These are phyloP conservation scores for Tolypocladium pustulatum DNA, from an alignment of 2,329 filamentous ascomycete genomes.

Conservation along the genomic window DNA sequence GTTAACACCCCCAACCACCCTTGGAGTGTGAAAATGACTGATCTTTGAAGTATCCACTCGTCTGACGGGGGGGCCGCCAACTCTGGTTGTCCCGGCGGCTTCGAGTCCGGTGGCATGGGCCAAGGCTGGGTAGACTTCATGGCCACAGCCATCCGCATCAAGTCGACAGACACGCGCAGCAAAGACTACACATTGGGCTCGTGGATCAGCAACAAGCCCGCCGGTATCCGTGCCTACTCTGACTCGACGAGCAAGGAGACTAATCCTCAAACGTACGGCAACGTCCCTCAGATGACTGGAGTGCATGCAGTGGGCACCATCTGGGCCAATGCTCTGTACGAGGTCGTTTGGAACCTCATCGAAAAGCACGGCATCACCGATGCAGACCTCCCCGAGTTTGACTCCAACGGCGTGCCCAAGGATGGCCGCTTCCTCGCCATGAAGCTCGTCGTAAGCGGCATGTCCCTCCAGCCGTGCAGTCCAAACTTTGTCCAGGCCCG, in stretches of 20 bases:
- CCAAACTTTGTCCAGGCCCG: slow-evolving; percentile 42
- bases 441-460: slow-evolving; percentile 41
- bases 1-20: too few species aligned
- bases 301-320: slow-evolving; percentile 40
- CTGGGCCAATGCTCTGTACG: slow-evolving; percentile 43
- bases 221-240: slow-evolving; percentile 36
- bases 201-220: slow-evolving; percentile 33
- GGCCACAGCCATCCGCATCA: slow-evolving; percentile 38
- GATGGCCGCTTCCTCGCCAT: slow-evolving; percentile 41
- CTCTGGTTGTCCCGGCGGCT: slow-evolving; percentile 31
- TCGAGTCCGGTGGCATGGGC: slow-evolving; percentile 46
- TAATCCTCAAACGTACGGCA: slow-evolving; percentile 40
- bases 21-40: slow-evolving; percentile 4
- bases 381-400: slow-evolving; percentile 27
- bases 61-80: slow-evolving; percentile 48
- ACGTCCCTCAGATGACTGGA: slow-evolving; percentile 21
- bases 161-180: slow-evolving; percentile 30
- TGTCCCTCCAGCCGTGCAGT: slow-evolving; percentile 46
- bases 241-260: slow-evolving; percentile 39
- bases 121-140: slow-evolving; percentile 50
- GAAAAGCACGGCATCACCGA: slow-evolving; percentile 43
- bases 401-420: slow-evolving; percentile 31
- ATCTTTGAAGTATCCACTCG: slow-evolving; percentile 38
- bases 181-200: slow-evolving; percentile 38
- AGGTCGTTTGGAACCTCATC: slow-evolving; percentile 47